Evolutionary conservation across 1,284 basidiomycete species (phyloP).

Genomic region (Ceratobasidium sp.): DNA sequence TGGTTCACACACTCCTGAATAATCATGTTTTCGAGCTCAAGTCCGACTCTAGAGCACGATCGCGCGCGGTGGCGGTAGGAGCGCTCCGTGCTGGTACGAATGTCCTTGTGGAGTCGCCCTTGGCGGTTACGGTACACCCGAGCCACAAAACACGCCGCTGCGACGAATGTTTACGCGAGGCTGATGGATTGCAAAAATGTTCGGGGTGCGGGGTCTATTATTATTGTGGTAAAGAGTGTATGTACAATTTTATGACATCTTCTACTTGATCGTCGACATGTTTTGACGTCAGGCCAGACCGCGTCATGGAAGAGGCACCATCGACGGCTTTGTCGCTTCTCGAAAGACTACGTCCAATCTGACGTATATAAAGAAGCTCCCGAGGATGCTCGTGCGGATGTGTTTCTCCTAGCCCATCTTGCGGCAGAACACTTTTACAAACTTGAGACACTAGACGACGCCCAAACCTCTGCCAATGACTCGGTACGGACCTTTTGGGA

Average conservation of each 20-base stretch:
- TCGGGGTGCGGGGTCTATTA: slow-evolving; percentile 70
- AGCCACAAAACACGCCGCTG: slow-evolving; percentile 67
- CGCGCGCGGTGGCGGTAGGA: slow-evolving; percentile 56
- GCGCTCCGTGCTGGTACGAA: slow-evolving; percentile 55
- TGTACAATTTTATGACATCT: slow-evolving; percentile 44
- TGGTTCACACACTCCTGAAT: slow-evolving; percentile 17
- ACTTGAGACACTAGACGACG: slow-evolving; percentile 22
- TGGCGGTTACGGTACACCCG: slow-evolving; percentile 60
- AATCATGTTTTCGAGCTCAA: slow-evolving; percentile 17
- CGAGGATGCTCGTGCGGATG: slow-evolving; percentile 63
- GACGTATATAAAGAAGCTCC: slow-evolving; percentile 57
- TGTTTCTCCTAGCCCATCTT: slow-evolving; percentile 67
- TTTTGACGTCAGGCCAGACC: slow-evolving; percentile 61
- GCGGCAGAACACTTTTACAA: slow-evolving; percentile 53
- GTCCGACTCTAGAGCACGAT: slow-evolving; percentile 56
- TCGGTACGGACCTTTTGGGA: slow-evolving; percentile 21
- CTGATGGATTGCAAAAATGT: slow-evolving; percentile 55
- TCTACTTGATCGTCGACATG: not conserved
- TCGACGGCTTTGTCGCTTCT: slow-evolving; percentile 66
- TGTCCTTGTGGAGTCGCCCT: slow-evolving; percentile 56
- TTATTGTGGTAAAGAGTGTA: slow-evolving; percentile 72
- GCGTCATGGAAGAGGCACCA: slow-evolving; percentile 69
- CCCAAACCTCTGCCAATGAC: slow-evolving; percentile 52
- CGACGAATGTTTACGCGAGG: slow-evolving; percentile 61
- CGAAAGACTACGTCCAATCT: slow-evolving; percentile 58